A percentile compares a stretch with the other conserved stretches of the same genome.
Evolutionary conservation across 768 basidiomycete genomes (phyloP).

Genomic region (Macrocybe gigantea): DNA sequence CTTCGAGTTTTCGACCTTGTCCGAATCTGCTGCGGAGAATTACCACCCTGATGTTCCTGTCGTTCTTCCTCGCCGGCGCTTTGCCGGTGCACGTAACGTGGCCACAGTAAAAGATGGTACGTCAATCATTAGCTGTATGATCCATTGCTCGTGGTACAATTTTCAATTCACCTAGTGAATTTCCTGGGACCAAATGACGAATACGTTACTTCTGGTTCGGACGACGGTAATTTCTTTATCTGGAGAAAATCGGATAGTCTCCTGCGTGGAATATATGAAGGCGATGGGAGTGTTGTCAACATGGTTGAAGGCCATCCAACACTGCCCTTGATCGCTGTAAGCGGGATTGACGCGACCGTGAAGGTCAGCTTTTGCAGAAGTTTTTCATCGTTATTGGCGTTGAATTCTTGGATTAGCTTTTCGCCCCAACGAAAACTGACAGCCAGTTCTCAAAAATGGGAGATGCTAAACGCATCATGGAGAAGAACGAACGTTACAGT

Average conservation of each 20-base stretch:
- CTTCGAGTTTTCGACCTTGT: constrained; percentile 15
- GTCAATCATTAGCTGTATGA: constrained; percentile 14
- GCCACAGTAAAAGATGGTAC: constrained; percentile 85
- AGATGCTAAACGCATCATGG: constrained; percentile 49
- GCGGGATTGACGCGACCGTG: constrained; percentile 81
- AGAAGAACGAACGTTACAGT: constrained; percentile 41
- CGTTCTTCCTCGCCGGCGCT: constrained; percentile 59
- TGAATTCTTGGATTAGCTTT: constrained; percentile 38
- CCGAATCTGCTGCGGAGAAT: constrained; percentile 17
- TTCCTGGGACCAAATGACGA: constrained; percentile 78
- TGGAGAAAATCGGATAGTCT: constrained; percentile 69
- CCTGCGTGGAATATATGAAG: constrained; percentile 76
- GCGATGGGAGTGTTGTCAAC: constrained; percentile 78
- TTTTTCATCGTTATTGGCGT: neutral
- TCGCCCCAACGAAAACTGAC: constrained; percentile 45
- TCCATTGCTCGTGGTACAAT: constrained; percentile 54
- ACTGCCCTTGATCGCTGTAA: constrained; percentile 77
- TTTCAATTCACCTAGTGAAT: constrained; percentile 53
- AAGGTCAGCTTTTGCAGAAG: constrained; percentile 43
- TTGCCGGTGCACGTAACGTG: constrained; percentile 67
- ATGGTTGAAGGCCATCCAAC: constrained; percentile 81
- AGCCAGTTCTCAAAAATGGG: constrained; percentile 51
- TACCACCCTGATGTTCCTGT: constrained; percentile 37
- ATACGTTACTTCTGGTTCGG: constrained; percentile 77
- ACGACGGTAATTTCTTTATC: constrained; percentile 84